Percentiles rank a stretch among this genome's conserved stretches.
These are phyloP conservation scores for Aspergillus sp. DNA, from an alignment of 2,329 filamentous ascomycete genomes.

Conservation along the genomic window DNA sequence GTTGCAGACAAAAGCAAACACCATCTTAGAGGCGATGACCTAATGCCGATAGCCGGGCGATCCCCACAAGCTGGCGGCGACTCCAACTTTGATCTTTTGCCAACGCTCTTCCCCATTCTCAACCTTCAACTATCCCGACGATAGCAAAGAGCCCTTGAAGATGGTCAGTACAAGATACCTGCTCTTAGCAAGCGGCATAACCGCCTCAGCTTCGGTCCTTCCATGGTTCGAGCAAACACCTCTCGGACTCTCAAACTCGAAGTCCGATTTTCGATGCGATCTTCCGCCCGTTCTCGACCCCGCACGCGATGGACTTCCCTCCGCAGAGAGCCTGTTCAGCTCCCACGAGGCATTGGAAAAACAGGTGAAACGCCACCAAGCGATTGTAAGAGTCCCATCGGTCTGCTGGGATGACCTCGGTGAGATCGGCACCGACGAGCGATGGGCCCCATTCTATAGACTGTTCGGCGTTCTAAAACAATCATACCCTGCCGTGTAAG, in stretches of 20 bases:
- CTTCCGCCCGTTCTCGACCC: background rate
- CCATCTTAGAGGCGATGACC: too few relatives aligned
- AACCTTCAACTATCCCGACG: background rate
- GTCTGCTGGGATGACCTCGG: conserved; percentile 7
- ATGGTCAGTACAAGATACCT: background rate
- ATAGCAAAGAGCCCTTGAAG: background rate
- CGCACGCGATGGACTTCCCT: background rate
- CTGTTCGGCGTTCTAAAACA: background rate
- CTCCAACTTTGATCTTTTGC: background rate
- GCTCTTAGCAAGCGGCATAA: background rate
- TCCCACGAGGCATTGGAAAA: conserved; percentile 2
- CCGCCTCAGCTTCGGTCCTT: background rate
- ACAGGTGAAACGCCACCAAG: conserved; percentile 6
- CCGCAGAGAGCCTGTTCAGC: background rate
- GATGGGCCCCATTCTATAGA: conserved; percentile 1
- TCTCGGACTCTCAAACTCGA: background rate
- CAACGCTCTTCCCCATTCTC: background rate
- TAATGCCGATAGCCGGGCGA: too few relatives aligned
- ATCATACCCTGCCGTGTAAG: conserved; percentile 6
- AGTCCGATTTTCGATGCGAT: background rate
- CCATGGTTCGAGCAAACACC: background rate
- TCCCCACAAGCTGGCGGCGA: background rate
- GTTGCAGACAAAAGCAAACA: too few relatives aligned
- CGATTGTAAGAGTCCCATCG: background rate
- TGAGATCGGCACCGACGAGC: background rate